Evolutionary conservation across 345 rosid genomes (phyloP), one percentile per base, ranked within the genome.

Genomic region (Noccaea caerulescens): DNA sequence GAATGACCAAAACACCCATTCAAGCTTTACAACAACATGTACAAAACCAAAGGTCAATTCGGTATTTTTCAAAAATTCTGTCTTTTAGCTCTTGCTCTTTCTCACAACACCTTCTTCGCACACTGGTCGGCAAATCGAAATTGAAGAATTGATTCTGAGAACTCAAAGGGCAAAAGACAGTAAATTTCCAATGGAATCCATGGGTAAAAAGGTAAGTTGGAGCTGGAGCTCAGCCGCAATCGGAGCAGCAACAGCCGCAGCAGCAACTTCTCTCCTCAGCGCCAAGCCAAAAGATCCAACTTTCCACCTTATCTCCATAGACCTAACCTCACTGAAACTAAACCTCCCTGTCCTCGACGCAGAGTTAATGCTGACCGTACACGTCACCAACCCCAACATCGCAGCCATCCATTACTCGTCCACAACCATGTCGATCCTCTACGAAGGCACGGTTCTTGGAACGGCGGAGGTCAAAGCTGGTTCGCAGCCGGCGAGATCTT

Each of bases 251-350:
- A 75, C 92, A 1, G 90, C 93, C 1, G 51, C 79, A 1, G 93
- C 90, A 0, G 79, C 71, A 25, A 36, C 81, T 1, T 82, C 90
- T 18, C 72, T 86, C 11, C 10, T 85, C 61, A 63, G 36, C 25
- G 84, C 84, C 4, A 88, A 79, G 69, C 98, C 98, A 12, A 87
- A 80, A 51, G 97, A 93, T 80, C 98, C 98, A n/a, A 87, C 89
- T 10, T 90, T 93, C 85, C 82, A 87, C 76, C 76, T 93, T 30
- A 76, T 86, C 86, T 85, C 92, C 77, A 85, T 89, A 86, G 68
- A 77, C 44, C 77, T 93, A 58, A 84, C 97, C 65, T 84, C 95
- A 81, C 85, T 93, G 63, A 87, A 87, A 79, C 82, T 93, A 69
- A 87, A 82, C 69, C 68, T 86, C 66, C 90, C 98, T 1, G 76